Evolutionary conservation across 176 grass and related monocot species (phyloP), one percentile per base, ranked within the genome.

Genomic region (Oryza nivara): DNA sequence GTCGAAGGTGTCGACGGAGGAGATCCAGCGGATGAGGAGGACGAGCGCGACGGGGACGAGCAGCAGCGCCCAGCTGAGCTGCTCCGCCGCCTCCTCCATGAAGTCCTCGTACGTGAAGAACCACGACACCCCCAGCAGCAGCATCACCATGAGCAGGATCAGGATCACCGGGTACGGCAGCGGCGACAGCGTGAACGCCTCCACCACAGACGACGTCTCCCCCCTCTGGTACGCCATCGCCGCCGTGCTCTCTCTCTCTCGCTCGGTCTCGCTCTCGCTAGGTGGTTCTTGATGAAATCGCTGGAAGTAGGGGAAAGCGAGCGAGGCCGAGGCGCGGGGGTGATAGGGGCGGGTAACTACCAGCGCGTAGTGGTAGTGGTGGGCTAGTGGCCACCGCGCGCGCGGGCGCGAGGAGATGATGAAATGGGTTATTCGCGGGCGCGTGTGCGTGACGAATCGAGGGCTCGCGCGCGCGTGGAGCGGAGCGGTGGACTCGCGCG

Each of bases 161-260:
- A 92, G 85, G 77, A 95, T 88, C 82, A 92, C 93, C 80, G 93
- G 93, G 80, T 83, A 95, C 14, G 93, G 93, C 47, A 92, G 70
- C 52, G 93, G 93, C 35, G 93, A 90, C 74, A 95, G 88, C 86
- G 90, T 92, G 90, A 95, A 95, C 72, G 93, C 88, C 77, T 95
- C 93, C 76, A 84, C 20, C 70, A 95, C 77, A 30, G 93, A 86
- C 17, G 93, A 92, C 19, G 54, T 58, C 54, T 89, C 87, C 64
- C 63, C 38, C 0, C 93, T 83, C 60, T 90, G 86, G 73, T 92
- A 95, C 86, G 90, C 72, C 93, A 95, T 94, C 1, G 40, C 40
- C 40, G 40, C 40, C 10, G 4, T 0, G 16, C 49, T 16, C 15
- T 52, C 49, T 13, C 0, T 32, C 30, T 32, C 30, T 32, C 30